Base-by-base conservation (phyloP, 371 early-diverging fungal species). In the Syncephalastrum contaminatum region DNA sequence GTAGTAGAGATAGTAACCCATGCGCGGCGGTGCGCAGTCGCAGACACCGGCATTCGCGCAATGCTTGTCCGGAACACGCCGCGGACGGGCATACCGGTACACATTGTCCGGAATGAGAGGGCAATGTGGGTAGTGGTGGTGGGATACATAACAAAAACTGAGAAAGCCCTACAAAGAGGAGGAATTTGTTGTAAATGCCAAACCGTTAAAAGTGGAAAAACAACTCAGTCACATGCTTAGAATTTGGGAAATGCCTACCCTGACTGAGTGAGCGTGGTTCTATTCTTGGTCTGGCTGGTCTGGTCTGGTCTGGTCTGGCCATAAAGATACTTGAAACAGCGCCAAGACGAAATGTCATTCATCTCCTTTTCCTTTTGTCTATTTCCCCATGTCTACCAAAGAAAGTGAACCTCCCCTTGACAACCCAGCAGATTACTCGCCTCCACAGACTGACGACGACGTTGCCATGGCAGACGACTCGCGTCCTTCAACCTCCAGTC, bases 11-110 rank as follows among this genome's bases (percentile, higher is more conserved):
- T 21, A 27, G 52, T 21, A 19, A 48, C 39, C 54, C 60, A 43
- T 21, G 64, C 20, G 69, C 66, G 36, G 66, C 60, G 56, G 54
- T 41, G 50, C 50, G 59, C 51, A 66, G 27, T 53, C 21, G 48
- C 41, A 48, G 30, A 57, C 48, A 21, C 27, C 40, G 14, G 54
- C 19, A 25, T 53, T 56, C 21, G 57, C 21, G 42, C 43, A 10
- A 40, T 46, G n/a, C 25, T 36, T 52, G 44, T 36, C 48, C 36
- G 50, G 48, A 40, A 54, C 39, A 45, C 56, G n/a, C 54, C 43
- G 8, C 49, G 40, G 16, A 60, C 51, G 14, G 60, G 53, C 16
- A 56, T 36, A 21, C 60, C 50, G 51, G 59, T 51, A 25, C 60
- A 56, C 21, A 59, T 52, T 39, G 57, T 60, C 27, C 60, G 56